These are phyloP conservation scores for Hypoxylon sp. DNA, from an alignment of 2,329 filamentous ascomycete genomes.

Conservation along the genomic window DNA sequence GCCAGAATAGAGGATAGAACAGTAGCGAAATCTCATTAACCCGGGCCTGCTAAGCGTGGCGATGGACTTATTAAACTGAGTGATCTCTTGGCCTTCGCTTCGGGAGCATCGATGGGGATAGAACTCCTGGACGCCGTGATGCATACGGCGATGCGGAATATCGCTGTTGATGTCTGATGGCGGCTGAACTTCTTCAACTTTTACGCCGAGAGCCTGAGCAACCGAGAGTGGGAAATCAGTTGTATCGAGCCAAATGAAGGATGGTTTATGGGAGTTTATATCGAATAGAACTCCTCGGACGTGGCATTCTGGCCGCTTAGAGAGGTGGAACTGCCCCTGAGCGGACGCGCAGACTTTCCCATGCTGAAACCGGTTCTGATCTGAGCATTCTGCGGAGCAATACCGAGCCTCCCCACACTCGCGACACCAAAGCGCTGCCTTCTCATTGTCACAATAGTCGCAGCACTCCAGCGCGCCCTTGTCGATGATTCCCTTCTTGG, in stretches of 20 bases:
- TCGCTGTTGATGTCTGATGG: slow-evolving; percentile 17
- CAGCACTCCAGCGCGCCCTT: slow-evolving; percentile 2
- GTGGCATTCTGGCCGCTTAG: slow-evolving; percentile 4
- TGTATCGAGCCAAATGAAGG: slow-evolving; percentile 8
- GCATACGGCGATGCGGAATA: slow-evolving; percentile 10
- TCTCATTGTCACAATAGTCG: slow-evolving; percentile 5
- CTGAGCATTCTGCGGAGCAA: slow-evolving; percentile 22
- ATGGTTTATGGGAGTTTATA: neutral
- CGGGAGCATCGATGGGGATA: slow-evolving; percentile 1
- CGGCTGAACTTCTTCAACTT: neutral
- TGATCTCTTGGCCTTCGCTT: neutral
- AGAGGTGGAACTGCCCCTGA: neutral
- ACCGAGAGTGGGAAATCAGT: slow-evolving; percentile 12
- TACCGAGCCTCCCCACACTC: slow-evolving; percentile 21
- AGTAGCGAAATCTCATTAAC: slow-evolving; percentile 23
- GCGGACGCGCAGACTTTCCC: slow-evolving; percentile 27
- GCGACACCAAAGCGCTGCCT: neutral
- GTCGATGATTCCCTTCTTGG: neutral
- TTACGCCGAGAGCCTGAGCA: neutral
- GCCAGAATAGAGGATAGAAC: slow-evolving; percentile 19
- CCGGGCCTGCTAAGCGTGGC: slow-evolving; percentile 26
- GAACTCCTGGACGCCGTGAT: slow-evolving; percentile 26
- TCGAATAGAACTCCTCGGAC: slow-evolving; percentile 35
- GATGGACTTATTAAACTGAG: slow-evolving; percentile 33
- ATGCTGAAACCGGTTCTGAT: slow-evolving; percentile 26